Evolutionary conservation across 495 filamentous ascomycete genomes (phyloP).

Genomic region (Hypomontagnella monticulosa): DNA sequence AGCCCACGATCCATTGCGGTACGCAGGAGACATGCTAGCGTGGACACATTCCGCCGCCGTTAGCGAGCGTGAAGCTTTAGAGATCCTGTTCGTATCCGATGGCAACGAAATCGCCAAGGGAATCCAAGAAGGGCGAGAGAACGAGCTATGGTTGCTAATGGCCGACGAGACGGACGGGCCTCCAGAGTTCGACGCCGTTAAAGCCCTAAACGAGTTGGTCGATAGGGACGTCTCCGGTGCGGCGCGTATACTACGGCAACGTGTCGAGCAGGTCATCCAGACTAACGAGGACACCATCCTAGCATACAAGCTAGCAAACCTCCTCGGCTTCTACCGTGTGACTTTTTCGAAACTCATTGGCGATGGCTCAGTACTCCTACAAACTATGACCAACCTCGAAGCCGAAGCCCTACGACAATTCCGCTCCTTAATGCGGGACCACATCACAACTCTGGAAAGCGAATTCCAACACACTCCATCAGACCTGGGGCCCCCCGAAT

Average conservation of each 20-base stretch:
- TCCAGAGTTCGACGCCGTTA: conserved; percentile 77
- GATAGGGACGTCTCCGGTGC: conserved; percentile 85
- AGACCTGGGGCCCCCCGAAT: conserved; percentile 82
- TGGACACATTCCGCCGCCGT: conserved; percentile 96
- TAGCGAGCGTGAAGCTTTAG: conserved; percentile 91
- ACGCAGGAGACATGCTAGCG: conserved; percentile 96
- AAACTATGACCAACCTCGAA: conserved; percentile 72
- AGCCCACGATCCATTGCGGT: conserved; percentile 90
- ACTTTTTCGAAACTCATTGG: conserved; percentile 86
- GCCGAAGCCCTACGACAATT: conserved; percentile 86
- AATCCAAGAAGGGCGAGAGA: conserved; percentile 84
- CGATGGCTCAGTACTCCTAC: conserved; percentile 71
- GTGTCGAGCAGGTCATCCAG: conserved; percentile 90
- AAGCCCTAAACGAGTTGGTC: conserved; percentile 86
- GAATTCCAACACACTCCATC: conserved; percentile 72
- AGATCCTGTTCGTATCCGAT: conserved; percentile 88
- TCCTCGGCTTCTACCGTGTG: conserved; percentile 86
- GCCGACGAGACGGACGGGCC: conserved; percentile 62
- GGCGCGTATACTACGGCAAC: conserved; percentile 77
- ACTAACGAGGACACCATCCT: conserved; percentile 89
- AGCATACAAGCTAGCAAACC: conserved; percentile 87
- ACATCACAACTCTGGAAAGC: conserved; percentile 73
- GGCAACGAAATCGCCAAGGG: conserved; percentile 90
- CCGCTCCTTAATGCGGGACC: conserved; percentile 78
- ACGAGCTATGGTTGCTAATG: conserved; percentile 80